Conservation (phyloP, 2,329 filamentous ascomycete genomes). For the Aspergillus candidus region DNA sequence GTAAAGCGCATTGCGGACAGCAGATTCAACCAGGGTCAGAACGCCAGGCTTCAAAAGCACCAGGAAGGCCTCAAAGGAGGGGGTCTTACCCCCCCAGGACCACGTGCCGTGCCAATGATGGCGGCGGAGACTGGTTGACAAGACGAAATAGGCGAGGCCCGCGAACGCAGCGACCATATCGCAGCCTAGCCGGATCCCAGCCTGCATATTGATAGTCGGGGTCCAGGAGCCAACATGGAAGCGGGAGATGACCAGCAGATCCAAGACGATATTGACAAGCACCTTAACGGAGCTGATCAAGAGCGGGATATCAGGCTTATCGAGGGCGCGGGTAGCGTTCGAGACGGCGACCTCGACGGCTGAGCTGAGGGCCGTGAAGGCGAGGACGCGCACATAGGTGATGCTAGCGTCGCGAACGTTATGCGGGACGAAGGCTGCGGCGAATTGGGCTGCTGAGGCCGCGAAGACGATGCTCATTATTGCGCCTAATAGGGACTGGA, state of each 20-base stretch:
- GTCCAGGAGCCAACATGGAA: conserved; percentile 53
- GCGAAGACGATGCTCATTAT: conserved; percentile 57
- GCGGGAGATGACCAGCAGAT: conserved; percentile 60
- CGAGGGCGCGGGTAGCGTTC: conserved; percentile 57
- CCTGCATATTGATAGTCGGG: conserved; percentile 60
- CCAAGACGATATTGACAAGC: conserved; percentile 59
- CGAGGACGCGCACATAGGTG: conserved; percentile 59
- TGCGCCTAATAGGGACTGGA: conserved; percentile 52
- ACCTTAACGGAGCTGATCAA: conserved; percentile 61
- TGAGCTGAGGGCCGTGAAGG: conserved; percentile 57
- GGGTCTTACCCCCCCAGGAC: not conserved
- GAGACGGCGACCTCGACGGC: conserved; percentile 59
- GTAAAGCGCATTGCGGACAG: conserved; percentile 62
- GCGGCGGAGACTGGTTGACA: conserved; percentile 3
- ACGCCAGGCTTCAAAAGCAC: conserved; percentile 53
- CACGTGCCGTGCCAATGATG: not conserved
- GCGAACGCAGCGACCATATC: conserved; percentile 50
- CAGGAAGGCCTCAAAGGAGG: conserved; percentile 34
- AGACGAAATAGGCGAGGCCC: conserved; percentile 57
- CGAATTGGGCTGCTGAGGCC: conserved; percentile 49
- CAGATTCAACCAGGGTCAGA: conserved; percentile 58
- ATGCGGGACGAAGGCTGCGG: conserved; percentile 56
- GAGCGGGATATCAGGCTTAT: conserved; percentile 63
- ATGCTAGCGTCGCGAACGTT: conserved; percentile 53
- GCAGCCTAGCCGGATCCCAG: conserved; percentile 57